Evolutionary conservation across 805 yeast genomes (phyloP), one percentile per base, ranked within the genome.

Genomic region (Nakazawaea ambrosiae): DNA sequence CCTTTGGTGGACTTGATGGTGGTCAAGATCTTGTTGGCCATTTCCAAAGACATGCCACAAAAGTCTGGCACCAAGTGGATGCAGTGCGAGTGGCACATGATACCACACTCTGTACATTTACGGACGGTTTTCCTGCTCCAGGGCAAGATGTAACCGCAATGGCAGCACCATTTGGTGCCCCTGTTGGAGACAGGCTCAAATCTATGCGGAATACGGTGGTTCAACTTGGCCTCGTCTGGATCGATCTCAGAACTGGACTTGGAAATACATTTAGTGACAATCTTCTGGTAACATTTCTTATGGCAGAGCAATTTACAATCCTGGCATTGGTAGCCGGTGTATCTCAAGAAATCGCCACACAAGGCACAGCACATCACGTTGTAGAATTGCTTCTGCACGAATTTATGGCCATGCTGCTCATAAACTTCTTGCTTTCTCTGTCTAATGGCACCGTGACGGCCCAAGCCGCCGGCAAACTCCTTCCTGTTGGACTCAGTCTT

Each of bases 101-200:
- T 77, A 22, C 95, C 95, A 76, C 98, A 92, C 48, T 84, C 92
- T 4, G 82, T 66, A 69, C 98, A 90, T 57, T 87, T 92, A 36
- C 96, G 73, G 9, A 89, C 94, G 49, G 85, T 88, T 58, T 87
- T 88, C 52, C 81, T 77, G 37, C 97, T 96, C 82, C 96, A 81
- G 14, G 98, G 97, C 45, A 92, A 68, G 36, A 92, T 79, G 55
- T 87, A 87, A 44, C 99, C 99, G 71, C 99, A 92, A 57, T 92
- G 99, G 50, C 97, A 92, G 63, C 99, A 92, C 99, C 99, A 92
- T 55, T 90, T 89, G 2, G 99, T 94, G 50, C 96, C 94, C 61
- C 88, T 80, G 54, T 92, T 92, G 14, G 92, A 73, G 20, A 78
- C 75, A n/a, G 90, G 89, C 48, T 85, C 96, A 57, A 90, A 90